These are phyloP conservation scores for Carex parvula DNA, from an alignment of 176 grass and related monocot genomes.

Conservation along the genomic window DNA sequence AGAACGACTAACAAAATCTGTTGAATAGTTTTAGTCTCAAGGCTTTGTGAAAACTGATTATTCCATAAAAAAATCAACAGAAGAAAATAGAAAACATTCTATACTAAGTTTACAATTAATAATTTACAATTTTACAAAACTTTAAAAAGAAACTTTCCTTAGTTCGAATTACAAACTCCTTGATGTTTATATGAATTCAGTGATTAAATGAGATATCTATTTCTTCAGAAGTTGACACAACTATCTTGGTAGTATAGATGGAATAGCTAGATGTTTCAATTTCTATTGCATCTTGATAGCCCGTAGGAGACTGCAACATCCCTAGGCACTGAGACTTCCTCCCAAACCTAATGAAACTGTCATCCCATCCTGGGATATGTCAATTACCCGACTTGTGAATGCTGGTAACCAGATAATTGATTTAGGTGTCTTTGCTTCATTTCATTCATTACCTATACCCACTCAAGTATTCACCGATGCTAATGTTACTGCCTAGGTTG, in stretches of 20 bases:
- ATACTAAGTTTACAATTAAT: neutral
- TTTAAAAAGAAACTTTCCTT: neutral
- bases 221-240: neutral
- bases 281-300: neutral
- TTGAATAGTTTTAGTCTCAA: neutral
- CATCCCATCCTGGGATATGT: slow-evolving; percentile 20
- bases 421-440: slow-evolving; percentile 33
- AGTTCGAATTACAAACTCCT: neutral
- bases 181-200: neutral
- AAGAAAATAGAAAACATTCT: neutral
- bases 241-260: neutral
- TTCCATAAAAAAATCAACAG: neutral
- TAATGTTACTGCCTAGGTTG: slow-evolving; percentile 32
- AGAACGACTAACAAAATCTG: neutral
- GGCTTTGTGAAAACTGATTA: neutral
- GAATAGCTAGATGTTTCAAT: too few relatives aligned
- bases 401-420: slow-evolving; percentile 29
- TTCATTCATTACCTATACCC: slow-evolving; percentile 25
- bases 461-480: slow-evolving; percentile 30
- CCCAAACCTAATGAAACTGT: slow-evolving; percentile 22
- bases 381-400: slow-evolving; percentile 28
- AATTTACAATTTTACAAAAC: neutral
- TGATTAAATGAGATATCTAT: neutral
- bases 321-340: slow-evolving; percentile 17
- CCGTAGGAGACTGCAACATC: slow-evolving; percentile 27